Base-by-base conservation (phyloP, 192 early-diverging fungal genomes). In the Rhizophagus sp. region DNA sequence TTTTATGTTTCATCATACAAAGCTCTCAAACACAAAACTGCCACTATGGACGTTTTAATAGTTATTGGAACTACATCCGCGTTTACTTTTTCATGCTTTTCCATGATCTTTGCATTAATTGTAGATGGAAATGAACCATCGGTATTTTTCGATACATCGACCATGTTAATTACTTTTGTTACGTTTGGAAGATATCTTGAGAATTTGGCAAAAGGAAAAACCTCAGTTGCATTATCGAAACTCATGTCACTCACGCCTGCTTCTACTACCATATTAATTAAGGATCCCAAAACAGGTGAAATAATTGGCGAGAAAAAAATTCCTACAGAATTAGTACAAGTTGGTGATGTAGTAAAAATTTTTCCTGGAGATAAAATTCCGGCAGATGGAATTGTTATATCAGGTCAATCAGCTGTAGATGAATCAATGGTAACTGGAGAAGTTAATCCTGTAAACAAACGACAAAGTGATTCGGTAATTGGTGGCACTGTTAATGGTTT, bases 401-500 rank as follows among this genome's bases (percentile, higher is more conserved):
- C 81, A 30, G 98, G 98, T 22, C 41, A 76, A 6, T 95, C 94
- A 47, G 87, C 89, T 41, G 91, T 97, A 12, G 97, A 99, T 87
- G 98, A 99, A 86, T 95, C 95, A n/a, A 93, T 97, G 77, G 92
- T 99, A 0, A 98, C 98, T 0, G 98, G 98, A 76, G 98, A 99
- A 85, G 93, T 91, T 8, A 83, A 93, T 41, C 90, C 94, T 5
- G 94, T 98, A 52, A 65, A 22, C 79, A 99, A 98, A 82, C 70
- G 76, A 44, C 74, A 52, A 0, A 93, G 91, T 24, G 86, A 89
- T 74, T 49, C 66, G 4, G 91, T 98, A 41, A 96, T 99, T 82
- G 96, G 95, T 24, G 98, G 98, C n/a, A 98, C 96, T 0, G 94
- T 99, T 64, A 99, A 98, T 85, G 90, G 93, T 9, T 87, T 95